Base-by-base conservation (phyloP, 2,329 filamentous ascomycete genomes). In the Botrytis elliptica region DNA sequence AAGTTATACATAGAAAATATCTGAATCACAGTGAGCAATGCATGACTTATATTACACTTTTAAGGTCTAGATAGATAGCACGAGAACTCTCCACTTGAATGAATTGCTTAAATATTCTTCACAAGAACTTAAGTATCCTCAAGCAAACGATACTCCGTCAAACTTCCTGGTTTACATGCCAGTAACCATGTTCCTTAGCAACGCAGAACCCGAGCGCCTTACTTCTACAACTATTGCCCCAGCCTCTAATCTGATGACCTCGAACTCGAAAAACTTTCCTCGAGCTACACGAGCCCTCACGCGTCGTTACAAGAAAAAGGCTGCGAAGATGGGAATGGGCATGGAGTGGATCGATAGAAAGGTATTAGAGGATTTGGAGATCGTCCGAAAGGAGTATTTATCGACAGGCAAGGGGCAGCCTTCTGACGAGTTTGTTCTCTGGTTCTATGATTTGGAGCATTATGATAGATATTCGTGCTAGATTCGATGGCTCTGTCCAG, bases 121-220 rank as follows among this genome's bases (percentile, higher is more conserved):
- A 68, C 46, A 29, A 29, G 36, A 22, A 68, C 25, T 18, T 5
- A 25, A 57, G n/a, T 40, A 57, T 2, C 12, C 33, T 57, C 6
- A 3, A 33, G 40, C 36, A 42, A 69, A 33, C 36, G 33, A 69
- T 6, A 33, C 18, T 25, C 12, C 22, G 6, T 66, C 44, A 38
- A 52, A 36, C 64, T 36, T 25, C 44, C 29, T 20, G 3, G 25
- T 57, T 38, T 42, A 1, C 40, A 18, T 25, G 18, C 1, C 38
- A 57, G 25, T n/a, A 44, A 57, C 33, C 49, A 57, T 69, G 66
- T 69, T 57, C 18, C 49, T 57, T 8, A 57, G 49, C n/a, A 69
- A 69, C 22, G 18, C 38, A 69, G 66, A 57, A 16, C n/a, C n/a
- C 7, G 12, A 57, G 25, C 20, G 18, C 10, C n/a, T 10, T 52